These are phyloP conservation scores for Leccinum glutinopallens DNA, from an alignment of 1,284 basidiomycete species.

Conservation along the genomic window DNA sequence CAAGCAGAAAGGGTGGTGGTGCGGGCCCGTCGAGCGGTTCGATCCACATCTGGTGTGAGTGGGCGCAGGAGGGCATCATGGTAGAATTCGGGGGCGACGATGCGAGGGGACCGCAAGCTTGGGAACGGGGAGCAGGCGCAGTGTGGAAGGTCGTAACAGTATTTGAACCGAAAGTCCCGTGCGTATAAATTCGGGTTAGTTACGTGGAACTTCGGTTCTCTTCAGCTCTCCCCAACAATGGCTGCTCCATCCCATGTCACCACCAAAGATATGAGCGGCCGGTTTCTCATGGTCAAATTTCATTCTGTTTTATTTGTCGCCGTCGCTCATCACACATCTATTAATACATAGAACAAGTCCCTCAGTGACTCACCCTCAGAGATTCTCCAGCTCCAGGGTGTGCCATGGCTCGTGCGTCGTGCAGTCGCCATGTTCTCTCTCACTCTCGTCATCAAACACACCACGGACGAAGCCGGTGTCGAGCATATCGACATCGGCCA, in stretches of 20 bases:
- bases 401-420: slow-evolving; percentile 49
- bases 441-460: slow-evolving; percentile 46
- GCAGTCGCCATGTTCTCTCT: slow-evolving; percentile 44
- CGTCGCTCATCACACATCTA: slow-evolving; percentile 3
- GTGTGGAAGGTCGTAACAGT: slow-evolving; percentile 74
- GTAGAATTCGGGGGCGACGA: slow-evolving; percentile 80
- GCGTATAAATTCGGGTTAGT: slow-evolving; percentile 14
- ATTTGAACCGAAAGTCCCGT: slow-evolving; percentile 46
- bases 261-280: slow-evolving; percentile 47
- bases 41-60: slow-evolving; percentile 90
- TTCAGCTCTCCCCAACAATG: slow-evolving; percentile 36
- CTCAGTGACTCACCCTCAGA: slow-evolving; percentile 49
- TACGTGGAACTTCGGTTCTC: neutral
- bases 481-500: slow-evolving; percentile 52
- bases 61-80: slow-evolving; percentile 79
- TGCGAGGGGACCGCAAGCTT: slow-evolving; percentile 76
- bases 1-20: slow-evolving; percentile 84
- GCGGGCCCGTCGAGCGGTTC: slow-evolving; percentile 79
- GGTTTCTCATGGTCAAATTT: slow-evolving; percentile 42
- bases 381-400: slow-evolving; percentile 52
- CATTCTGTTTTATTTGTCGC: neutral
- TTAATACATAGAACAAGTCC: slow-evolving; percentile 32
- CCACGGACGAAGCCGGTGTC: slow-evolving; percentile 42
- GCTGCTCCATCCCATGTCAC: slow-evolving; percentile 49
- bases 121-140: slow-evolving; percentile 82